These are phyloP conservation scores for Xylaria venustula DNA, from an alignment of 495 filamentous ascomycete genomes.

Conservation along the genomic window DNA sequence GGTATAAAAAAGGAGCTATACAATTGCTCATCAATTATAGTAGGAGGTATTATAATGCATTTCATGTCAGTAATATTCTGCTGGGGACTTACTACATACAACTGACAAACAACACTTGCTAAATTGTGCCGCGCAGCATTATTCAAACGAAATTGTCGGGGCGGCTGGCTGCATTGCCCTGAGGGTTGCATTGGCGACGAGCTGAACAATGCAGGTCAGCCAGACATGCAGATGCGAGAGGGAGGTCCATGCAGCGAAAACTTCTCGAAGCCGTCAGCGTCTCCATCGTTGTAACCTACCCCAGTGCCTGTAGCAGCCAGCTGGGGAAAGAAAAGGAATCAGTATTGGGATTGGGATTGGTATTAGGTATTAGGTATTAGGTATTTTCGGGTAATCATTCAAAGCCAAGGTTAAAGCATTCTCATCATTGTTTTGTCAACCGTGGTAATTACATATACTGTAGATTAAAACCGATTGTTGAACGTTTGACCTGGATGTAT, in stretches of 20 bases:
- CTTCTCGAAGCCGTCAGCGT: slow-evolving; percentile 16
- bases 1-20: not conserved
- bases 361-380: too few species aligned
- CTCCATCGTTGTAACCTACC: slow-evolving; percentile 12
- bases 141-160: not conserved
- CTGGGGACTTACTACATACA: too few species aligned
- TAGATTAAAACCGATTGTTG: too few species aligned
- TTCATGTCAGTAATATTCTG: not conserved
- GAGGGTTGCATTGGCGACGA: slow-evolving; percentile 2
- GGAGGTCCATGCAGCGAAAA: slow-evolving; percentile 13
- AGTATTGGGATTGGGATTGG: too few species aligned
- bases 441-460: too few species aligned
- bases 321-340: not conserved
- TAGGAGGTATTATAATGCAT: not conserved
- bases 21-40: not conserved
- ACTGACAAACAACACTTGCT: too few species aligned
- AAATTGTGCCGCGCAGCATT: too few species aligned
- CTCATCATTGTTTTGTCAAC: too few species aligned
- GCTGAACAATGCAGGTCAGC: slow-evolving; percentile 13
- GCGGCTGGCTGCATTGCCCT: not conserved
- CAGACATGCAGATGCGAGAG: slow-evolving; percentile 8
- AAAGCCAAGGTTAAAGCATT: too few species aligned
- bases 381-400: too few species aligned
- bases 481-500: too few species aligned
- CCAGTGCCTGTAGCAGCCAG: not conserved